Conservation (phyloP, 768 basidiomycete genomes). For the Asterophora lycoperdoides region DNA sequence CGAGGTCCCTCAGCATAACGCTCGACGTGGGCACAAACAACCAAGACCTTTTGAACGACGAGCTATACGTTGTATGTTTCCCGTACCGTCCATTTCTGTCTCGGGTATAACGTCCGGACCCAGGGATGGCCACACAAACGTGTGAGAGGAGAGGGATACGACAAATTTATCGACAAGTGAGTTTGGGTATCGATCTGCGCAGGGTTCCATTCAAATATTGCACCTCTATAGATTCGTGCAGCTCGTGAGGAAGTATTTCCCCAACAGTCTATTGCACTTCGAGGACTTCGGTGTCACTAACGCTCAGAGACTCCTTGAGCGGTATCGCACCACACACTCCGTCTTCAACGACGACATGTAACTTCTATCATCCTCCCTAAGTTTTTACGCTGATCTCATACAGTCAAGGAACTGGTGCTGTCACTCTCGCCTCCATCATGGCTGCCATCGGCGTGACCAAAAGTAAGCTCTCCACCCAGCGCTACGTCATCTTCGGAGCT, state of each 20-base stretch:
- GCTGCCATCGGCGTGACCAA: conserved; percentile 66
- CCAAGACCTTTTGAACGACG: conserved; percentile 53
- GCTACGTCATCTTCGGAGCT: conserved; percentile 74
- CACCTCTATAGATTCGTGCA: conserved; percentile 57
- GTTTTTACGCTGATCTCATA: neutral
- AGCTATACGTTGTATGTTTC: conserved; percentile 58
- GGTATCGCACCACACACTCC: conserved; percentile 58
- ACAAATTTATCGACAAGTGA: conserved; percentile 72
- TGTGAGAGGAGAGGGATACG: conserved; percentile 68
- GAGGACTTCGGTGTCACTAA: conserved; percentile 84
- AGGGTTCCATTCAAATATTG: neutral
- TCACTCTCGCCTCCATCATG: conserved; percentile 66
- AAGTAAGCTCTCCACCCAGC: conserved; percentile 63
- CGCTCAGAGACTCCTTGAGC: conserved; percentile 61
- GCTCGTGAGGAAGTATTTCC: conserved; percentile 68
- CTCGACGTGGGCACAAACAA: conserved; percentile 82
- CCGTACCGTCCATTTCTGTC: neutral
- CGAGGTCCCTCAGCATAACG: conserved; percentile 52
- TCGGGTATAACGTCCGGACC: neutral
- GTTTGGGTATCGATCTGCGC: neutral
- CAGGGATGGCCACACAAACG: conserved; percentile 75
- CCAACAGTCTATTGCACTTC: conserved; percentile 68
- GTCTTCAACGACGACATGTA: conserved; percentile 88
- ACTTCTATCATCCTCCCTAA: conserved; percentile 5
- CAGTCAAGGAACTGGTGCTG: conserved; percentile 75